Evolutionary conservation across 2,329 filamentous ascomycete species (phyloP).

Genomic region (Ophiognomonia clavigignenti-juglandacearum): DNA sequence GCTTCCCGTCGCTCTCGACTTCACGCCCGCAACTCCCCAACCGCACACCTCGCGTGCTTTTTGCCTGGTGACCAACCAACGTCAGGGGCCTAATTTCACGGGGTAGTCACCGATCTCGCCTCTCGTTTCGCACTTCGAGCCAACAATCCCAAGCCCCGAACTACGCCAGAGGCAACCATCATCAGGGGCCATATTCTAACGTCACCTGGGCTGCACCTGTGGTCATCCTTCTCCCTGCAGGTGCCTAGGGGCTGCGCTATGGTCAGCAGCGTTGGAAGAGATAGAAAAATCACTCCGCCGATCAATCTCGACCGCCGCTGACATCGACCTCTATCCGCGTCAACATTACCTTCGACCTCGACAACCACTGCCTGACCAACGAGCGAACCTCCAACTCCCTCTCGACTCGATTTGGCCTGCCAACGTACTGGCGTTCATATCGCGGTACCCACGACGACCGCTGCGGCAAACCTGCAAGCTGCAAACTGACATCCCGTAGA

Average conservation of each 20-base stretch:
- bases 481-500: neutral
- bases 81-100: too few relatives aligned
- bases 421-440: neutral
- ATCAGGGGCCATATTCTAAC: too few relatives aligned
- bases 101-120: too few relatives aligned
- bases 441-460: neutral
- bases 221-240: neutral
- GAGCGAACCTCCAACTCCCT: neutral
- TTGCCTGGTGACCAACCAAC: too few relatives aligned
- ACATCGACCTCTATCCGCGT: neutral
- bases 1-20: neutral
- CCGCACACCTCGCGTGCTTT: conserved; percentile 6
- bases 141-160: neutral
- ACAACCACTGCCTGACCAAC: neutral
- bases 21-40: neutral
- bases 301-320: neutral
- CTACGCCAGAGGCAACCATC: neutral
- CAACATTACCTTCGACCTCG: neutral
- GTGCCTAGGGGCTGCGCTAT: neutral
- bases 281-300: neutral
- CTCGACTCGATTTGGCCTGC: neutral
- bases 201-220: too few relatives aligned
- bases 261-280: conserved; percentile 2
- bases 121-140: too few relatives aligned
- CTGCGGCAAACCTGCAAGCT: neutral